These are phyloP conservation scores for Mucor velutinosus DNA, from an alignment of 371 early-diverging fungal genomes.

Conservation along the genomic window DNA sequence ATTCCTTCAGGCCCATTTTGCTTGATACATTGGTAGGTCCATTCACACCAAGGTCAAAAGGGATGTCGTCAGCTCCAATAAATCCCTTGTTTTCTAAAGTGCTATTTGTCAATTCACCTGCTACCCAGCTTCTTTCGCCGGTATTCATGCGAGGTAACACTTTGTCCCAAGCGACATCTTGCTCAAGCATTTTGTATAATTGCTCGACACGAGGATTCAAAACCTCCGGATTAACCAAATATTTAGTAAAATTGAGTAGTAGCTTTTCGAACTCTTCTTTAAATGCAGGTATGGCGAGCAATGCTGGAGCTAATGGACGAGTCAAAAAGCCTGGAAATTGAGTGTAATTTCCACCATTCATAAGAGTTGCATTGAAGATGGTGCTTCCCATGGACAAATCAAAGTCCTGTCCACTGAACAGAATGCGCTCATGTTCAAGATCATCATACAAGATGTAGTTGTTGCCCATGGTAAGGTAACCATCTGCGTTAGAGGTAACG, in stretches of 20 bases:
- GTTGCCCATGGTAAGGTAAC: conserved; percentile 29
- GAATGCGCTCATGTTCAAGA: conserved; percentile 10
- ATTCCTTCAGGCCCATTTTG: conserved; percentile 15
- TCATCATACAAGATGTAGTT: conserved; percentile 38
- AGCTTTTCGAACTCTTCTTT: conserved; percentile 12
- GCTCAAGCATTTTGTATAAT: conserved; percentile 8
- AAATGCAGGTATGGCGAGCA: conserved; percentile 17
- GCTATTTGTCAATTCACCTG: background rate
- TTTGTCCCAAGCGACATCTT: conserved; percentile 33
- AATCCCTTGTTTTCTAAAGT: background rate
- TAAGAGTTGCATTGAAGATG: conserved; percentile 5
- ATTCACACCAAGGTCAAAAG: conserved; percentile 12
- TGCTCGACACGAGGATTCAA: conserved; percentile 18
- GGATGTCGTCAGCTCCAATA: background rate
- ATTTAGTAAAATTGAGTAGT: background rate
- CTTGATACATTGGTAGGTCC: conserved; percentile 12
- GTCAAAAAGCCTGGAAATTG: conserved; percentile 16
- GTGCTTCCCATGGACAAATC: conserved; percentile 34
- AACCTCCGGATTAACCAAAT: conserved; percentile 6
- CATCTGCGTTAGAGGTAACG: conserved; percentile 21
- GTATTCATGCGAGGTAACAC: conserved; percentile 13
- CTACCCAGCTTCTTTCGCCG: background rate
- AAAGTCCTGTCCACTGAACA: conserved; percentile 32
- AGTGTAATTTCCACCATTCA: conserved; percentile 27
- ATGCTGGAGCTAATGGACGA: conserved; percentile 22